Percentiles rank a stretch among this genome's conserved stretches.
These are phyloP conservation scores for Phialophora tarda DNA, from an alignment of 2,329 filamentous ascomycete species.

Conservation along the genomic window DNA sequence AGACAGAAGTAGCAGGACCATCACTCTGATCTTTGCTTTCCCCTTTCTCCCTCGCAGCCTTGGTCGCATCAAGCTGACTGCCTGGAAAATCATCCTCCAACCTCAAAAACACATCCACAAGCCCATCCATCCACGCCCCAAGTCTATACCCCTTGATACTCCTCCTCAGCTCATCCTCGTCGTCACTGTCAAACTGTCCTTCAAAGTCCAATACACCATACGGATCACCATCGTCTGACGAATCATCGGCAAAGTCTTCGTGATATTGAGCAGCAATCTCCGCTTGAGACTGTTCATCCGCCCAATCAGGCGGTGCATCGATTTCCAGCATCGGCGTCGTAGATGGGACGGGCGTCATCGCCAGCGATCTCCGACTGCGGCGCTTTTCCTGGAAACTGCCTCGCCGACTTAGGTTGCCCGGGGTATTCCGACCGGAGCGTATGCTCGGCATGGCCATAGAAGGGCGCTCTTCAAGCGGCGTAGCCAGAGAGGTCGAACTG, in stretches of 20 bases:
- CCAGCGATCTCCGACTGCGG: slow-evolving; percentile 45
- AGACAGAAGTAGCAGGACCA: background rate
- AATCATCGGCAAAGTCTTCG: slow-evolving; percentile 31
- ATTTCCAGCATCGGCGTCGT: slow-evolving; percentile 29
- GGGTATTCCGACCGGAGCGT: slow-evolving; percentile 34
- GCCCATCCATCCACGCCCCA: slow-evolving; percentile 61
- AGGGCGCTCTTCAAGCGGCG: slow-evolving; percentile 37
- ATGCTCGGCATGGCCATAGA: background rate
- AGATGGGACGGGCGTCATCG: slow-evolving; percentile 44
- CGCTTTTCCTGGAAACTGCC: slow-evolving; percentile 39
- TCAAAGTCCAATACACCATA: slow-evolving; percentile 41
- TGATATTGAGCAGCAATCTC: slow-evolving; percentile 38
- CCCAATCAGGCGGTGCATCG: slow-evolving; percentile 37
- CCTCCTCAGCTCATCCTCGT: slow-evolving; percentile 59
- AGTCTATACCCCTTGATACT: slow-evolving; percentile 62
- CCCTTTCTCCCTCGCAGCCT: background rate
- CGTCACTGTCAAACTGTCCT: slow-evolving; percentile 44
- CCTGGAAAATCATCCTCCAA: slow-evolving; percentile 33
- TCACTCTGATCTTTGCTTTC: slow-evolving; percentile 8
- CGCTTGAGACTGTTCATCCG: slow-evolving; percentile 37
- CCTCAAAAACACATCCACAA: slow-evolving; percentile 54
- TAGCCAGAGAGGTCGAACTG: slow-evolving; percentile 58
- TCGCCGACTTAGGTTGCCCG: slow-evolving; percentile 35
- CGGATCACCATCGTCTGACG: slow-evolving; percentile 33
- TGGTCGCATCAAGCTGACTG: slow-evolving; percentile 6